A percentile compares a stretch with the other conserved stretches of the same genome.
Conservation (phyloP, 2,329 filamentous ascomycete genomes). For the Colletotrichum sp. region DNA sequence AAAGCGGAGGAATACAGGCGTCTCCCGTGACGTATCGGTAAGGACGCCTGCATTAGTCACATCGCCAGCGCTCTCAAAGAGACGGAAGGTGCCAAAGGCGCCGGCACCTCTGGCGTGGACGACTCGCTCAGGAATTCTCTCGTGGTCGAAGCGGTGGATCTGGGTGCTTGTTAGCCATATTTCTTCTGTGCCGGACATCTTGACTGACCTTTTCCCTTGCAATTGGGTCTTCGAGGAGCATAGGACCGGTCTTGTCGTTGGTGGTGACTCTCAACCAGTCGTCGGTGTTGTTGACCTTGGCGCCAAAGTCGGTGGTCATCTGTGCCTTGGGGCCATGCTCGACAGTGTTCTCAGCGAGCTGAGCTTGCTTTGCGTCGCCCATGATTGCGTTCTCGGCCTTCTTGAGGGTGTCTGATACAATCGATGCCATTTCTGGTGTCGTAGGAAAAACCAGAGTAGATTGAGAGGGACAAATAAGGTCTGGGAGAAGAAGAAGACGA, state of each 20-base stretch:
- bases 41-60: slow-evolving; percentile 68
- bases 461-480: too few species aligned
- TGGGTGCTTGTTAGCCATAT: slow-evolving; percentile 38
- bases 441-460: neutral
- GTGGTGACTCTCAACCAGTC: slow-evolving; percentile 75
- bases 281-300: slow-evolving; percentile 75
- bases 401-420: slow-evolving; percentile 37
- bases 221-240: slow-evolving; percentile 74
- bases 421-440: slow-evolving; percentile 9
- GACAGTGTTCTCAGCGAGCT: slow-evolving; percentile 64
- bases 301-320: slow-evolving; percentile 80
- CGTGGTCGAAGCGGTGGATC: slow-evolving; percentile 77
- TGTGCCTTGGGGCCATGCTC: slow-evolving; percentile 62
- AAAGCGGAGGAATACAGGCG: slow-evolving; percentile 74
- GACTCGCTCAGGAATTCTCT: slow-evolving; percentile 64
- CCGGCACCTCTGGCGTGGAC: slow-evolving; percentile 67
- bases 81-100: slow-evolving; percentile 54
- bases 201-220: slow-evolving; percentile 76
- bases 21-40: slow-evolving; percentile 71
- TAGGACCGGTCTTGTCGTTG: slow-evolving; percentile 68
- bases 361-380: slow-evolving; percentile 61
- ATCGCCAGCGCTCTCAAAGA: slow-evolving; percentile 63
- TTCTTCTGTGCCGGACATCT: too few species aligned
- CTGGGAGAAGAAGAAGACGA: neutral
- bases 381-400: slow-evolving; percentile 46